Evolutionary conservation across 1,284 basidiomycete species (phyloP).

Genomic region (Puccinia hordei): DNA sequence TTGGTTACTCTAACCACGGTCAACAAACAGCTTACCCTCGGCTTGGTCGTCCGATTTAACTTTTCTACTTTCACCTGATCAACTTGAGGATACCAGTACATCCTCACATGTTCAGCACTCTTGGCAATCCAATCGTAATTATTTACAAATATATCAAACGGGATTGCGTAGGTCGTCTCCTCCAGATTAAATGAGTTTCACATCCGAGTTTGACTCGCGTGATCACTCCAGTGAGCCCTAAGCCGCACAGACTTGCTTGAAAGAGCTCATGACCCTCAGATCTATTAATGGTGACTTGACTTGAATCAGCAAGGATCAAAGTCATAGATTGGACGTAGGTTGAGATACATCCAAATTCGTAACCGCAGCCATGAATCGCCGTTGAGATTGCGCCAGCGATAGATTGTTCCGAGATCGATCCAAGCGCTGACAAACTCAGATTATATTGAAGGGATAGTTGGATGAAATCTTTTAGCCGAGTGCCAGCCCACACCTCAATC

Average conservation of each 20-base stretch:
- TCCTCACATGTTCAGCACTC: slow-evolving; percentile 78
- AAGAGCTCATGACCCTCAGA: slow-evolving; percentile 75
- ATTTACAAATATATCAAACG: slow-evolving; percentile 66
- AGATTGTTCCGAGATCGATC: slow-evolving; percentile 95
- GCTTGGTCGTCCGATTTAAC: slow-evolving; percentile 53
- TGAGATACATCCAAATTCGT: slow-evolving; percentile 78
- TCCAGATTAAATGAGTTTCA: slow-evolving; percentile 79
- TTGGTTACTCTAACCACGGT: not conserved
- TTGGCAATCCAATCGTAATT: slow-evolving; percentile 67
- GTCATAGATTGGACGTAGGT: slow-evolving; percentile 75
- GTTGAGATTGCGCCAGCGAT: slow-evolving; percentile 92
- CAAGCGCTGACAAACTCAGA: slow-evolving; percentile 87
- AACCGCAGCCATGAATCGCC: slow-evolving; percentile 89
- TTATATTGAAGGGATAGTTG: slow-evolving; percentile 67
- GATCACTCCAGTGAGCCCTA: slow-evolving; percentile 91
- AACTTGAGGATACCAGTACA: slow-evolving; percentile 92
- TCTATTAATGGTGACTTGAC: slow-evolving; percentile 70
- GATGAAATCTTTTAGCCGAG: slow-evolving; percentile 59
- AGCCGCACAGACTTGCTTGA: slow-evolving; percentile 84
- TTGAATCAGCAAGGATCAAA: slow-evolving; percentile 73
- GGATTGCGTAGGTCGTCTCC: slow-evolving; percentile 71
- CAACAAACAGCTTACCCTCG: slow-evolving; percentile 17
- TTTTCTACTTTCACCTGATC: slow-evolving; percentile 60
- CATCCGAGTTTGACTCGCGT: slow-evolving; percentile 76
- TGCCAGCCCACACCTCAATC: slow-evolving; percentile 65